Conservation (phyloP, 176 grass and related monocot species). For the Themeda triandra region DNA sequence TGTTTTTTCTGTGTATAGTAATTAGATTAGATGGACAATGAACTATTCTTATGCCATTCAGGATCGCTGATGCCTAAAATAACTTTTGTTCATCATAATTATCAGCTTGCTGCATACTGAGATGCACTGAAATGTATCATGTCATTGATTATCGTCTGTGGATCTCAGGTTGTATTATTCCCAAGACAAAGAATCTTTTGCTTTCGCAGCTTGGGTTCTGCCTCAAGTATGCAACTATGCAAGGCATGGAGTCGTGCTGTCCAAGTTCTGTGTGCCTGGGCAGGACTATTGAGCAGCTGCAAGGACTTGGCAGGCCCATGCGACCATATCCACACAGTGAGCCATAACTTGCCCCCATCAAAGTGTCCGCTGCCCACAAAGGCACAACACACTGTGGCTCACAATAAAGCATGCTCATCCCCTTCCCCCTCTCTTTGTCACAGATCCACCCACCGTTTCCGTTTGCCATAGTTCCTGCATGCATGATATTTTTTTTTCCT, state of each 20-base stretch:
- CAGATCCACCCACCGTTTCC: not conserved
- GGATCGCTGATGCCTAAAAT: not conserved
- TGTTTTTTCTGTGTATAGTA: not conserved
- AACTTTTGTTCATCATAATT: too few species aligned
- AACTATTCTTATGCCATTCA: not conserved
- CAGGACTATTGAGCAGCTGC: not conserved
- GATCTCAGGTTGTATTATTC: not conserved
- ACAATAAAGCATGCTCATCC: not conserved
- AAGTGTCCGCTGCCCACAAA: not conserved
- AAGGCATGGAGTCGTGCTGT: not conserved
- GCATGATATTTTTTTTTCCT: too few species aligned
- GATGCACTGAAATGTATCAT: not conserved
- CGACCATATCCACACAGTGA: not conserved
- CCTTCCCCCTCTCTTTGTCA: not conserved
- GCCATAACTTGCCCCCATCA: not conserved
- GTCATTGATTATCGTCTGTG: not conserved
- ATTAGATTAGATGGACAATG: not conserved
- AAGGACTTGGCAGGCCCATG: conserved; percentile 22
- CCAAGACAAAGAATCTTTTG: not conserved
- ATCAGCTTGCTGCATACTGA: too few species aligned
- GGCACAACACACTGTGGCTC: not conserved
- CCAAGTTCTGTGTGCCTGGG: conserved; percentile 16
- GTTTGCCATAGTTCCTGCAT: not conserved
- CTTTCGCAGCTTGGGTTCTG: not conserved
- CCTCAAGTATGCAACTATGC: not conserved